Percentiles rank a stretch among this genome's conserved stretches.
These are phyloP conservation scores for Pseudocercospora fuligena DNA, from an alignment of 2,329 filamentous ascomycete species.

Conservation along the genomic window DNA sequence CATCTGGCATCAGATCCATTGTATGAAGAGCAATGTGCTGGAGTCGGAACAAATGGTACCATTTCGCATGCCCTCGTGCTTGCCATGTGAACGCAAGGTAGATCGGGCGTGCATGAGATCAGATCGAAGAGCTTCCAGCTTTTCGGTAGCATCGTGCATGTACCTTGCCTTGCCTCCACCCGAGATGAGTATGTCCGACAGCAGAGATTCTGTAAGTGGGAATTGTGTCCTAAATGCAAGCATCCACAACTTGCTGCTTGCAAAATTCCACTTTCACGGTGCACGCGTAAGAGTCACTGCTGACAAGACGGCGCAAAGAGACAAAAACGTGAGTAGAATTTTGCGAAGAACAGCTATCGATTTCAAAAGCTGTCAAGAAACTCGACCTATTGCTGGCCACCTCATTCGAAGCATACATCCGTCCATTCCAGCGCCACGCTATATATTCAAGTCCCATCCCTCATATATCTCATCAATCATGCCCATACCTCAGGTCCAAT, in stretches of 20 bases:
- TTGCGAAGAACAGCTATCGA: no score
- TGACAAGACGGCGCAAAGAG: no score
- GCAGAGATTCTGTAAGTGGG: background rate
- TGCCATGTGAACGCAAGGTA: background rate
- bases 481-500: background rate
- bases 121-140: background rate
- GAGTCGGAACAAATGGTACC: background rate
- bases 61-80: background rate
- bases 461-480: background rate
- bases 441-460: background rate
- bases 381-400: no score
- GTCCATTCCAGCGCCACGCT: conserved; percentile 16
- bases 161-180: background rate
- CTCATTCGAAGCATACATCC: no score
- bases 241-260: background rate
- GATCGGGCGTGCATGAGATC: background rate
- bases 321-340: no score
- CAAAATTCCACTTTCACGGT: background rate
- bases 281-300: no score
- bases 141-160: background rate
- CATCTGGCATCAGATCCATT: conserved; percentile 10
- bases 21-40: background rate
- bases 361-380: background rate
- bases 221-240: background rate
- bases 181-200: background rate